Evolutionary conservation across 148 eudicot species (phyloP), one percentile per base, ranked within the genome.

Genomic region (Rhododendron ovatum): DNA sequence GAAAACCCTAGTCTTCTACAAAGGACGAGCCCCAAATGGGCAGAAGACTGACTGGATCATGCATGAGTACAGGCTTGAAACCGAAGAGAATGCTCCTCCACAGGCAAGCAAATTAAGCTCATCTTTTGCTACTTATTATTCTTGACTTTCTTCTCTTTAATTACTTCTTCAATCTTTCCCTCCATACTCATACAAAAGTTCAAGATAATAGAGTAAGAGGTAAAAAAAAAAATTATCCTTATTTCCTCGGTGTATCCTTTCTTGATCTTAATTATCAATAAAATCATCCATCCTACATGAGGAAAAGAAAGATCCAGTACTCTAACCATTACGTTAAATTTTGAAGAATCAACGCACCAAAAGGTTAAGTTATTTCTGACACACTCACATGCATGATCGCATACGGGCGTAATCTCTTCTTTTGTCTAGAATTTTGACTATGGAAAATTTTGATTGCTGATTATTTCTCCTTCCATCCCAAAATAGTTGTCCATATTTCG

Each of bases 1-100:
- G 74, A 95, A 95, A 92, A 94, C 98, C 83, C 98, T 95, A 17
- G 98, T 95, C 7, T 95, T 95, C 84, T 95, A 95, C 89, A 93
- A 90, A 88, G 98, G 98, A 0, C 85, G 98, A 80, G 98, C 98
- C 13, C 98, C 98, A 39, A 95, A 95, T 86, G 98, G 98, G 15
- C 95, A 92, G 75, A 95, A 95, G 88, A 82, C 92, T 33, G 98
- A 95, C 53, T 95, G 98, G 98, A 95, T 95, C 88, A 95, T 95
- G 95, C 98, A 95, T 84, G 98, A 95, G 83, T 95, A 94, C 86
- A 92, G 98, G 81, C 98, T 95, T 37, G 98, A 95, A 88, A 91
- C 98, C 3, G 96, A 96, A 78, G 94, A 92, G 78, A 96, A 94
- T 86, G 95, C 91, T 69, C 96, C 94, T 91, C 96, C 98, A 69